These are phyloP conservation scores for Friedmanniomyces endolithicus DNA, from an alignment of 495 filamentous ascomycete genomes.

Conservation along the genomic window DNA sequence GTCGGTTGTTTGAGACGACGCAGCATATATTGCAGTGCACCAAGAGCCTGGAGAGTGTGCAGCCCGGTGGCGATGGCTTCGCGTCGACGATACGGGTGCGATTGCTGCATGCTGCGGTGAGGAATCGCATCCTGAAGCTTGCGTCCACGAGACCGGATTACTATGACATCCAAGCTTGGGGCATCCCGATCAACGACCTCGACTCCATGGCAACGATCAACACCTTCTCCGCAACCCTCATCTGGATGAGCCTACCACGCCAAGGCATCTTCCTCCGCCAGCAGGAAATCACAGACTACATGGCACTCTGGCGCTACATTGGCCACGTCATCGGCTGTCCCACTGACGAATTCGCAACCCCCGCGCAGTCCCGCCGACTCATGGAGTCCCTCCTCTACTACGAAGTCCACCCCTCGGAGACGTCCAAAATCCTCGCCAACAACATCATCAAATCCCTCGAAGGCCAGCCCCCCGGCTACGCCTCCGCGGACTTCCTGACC, in stretches of 20 bases:
- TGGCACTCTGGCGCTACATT: slow-evolving; percentile 65
- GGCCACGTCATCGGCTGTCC: slow-evolving; percentile 60
- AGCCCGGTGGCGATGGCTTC: slow-evolving; percentile 56
- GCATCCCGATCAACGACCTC: slow-evolving; percentile 62
- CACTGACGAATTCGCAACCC: slow-evolving; percentile 42
- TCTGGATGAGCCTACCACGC: slow-evolving; percentile 56
- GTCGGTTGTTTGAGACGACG: slow-evolving; percentile 60
- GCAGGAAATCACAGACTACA: slow-evolving; percentile 55
- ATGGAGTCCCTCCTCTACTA: slow-evolving; percentile 54
- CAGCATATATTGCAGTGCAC: slow-evolving; percentile 68
- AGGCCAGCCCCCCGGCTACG: slow-evolving; percentile 49
- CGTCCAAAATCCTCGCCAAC: slow-evolving; percentile 50
- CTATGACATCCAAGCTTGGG: slow-evolving; percentile 46
- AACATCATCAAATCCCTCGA: slow-evolving; percentile 61
- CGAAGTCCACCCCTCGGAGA: slow-evolving; percentile 51
- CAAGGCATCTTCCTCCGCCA: slow-evolving; percentile 55
- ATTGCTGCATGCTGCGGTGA: slow-evolving; percentile 60
- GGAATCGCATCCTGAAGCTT: slow-evolving; percentile 51
- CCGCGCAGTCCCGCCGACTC: slow-evolving; percentile 41
- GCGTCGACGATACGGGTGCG: slow-evolving; percentile 60
- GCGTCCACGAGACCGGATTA: slow-evolving; percentile 43
- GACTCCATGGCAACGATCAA: slow-evolving; percentile 60
- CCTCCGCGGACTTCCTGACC: slow-evolving; percentile 44
- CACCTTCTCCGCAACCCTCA: slow-evolving; percentile 52
- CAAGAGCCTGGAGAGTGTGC: slow-evolving; percentile 48